These are phyloP conservation scores for Westerdykella aurantiaca DNA, from an alignment of 2,329 filamentous ascomycete genomes.

Conservation along the genomic window DNA sequence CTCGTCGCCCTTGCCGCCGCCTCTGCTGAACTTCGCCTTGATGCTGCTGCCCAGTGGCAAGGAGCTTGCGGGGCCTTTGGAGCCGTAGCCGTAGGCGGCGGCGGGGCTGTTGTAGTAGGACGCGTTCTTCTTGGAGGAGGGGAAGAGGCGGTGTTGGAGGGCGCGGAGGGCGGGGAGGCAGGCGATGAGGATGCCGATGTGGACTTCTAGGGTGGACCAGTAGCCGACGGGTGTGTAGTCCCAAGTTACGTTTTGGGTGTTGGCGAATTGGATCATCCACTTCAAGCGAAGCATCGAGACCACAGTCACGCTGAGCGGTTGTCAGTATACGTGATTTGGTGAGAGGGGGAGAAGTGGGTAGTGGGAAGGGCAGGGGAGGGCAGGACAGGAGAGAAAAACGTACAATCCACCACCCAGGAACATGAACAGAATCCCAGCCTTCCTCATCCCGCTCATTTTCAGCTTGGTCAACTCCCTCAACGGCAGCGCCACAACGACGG, in stretches of 20 bases:
- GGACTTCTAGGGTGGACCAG: slow-evolving; percentile 23
- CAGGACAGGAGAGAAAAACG: slow-evolving; percentile 9
- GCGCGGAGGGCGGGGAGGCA: slow-evolving; percentile 21
- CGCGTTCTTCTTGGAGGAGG: slow-evolving; percentile 3
- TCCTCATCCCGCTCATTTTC: slow-evolving; percentile 24
- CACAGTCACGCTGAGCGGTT: slow-evolving; percentile 37
- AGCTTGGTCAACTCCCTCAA: slow-evolving; percentile 26
- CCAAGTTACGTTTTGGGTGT: slow-evolving; percentile 38
- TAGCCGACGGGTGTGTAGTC: slow-evolving; percentile 26
- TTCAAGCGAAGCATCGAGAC: slow-evolving; percentile 41
- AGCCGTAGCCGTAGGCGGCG: slow-evolving; percentile 1
- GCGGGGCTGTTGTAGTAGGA: slow-evolving; percentile 6
- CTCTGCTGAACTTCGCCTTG: slow-evolving; percentile 10
- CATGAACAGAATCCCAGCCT: slow-evolving; percentile 34
- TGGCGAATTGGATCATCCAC: slow-evolving; percentile 41
- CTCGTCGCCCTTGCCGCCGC: slow-evolving; percentile 1
- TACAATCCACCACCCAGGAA: slow-evolving; percentile 38
- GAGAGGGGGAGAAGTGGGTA: not conserved
- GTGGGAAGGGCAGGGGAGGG: not conserved
- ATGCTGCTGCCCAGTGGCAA: slow-evolving; percentile 28
- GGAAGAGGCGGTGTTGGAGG: slow-evolving; percentile 15
- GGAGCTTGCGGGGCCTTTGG: no score
- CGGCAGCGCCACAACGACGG: slow-evolving; percentile 27
- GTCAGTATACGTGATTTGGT: not conserved
- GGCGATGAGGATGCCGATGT: slow-evolving; percentile 23